These are phyloP conservation scores for Trichoderma citrinoviride DNA, from an alignment of 2,329 filamentous ascomycete genomes.

Conservation along the genomic window DNA sequence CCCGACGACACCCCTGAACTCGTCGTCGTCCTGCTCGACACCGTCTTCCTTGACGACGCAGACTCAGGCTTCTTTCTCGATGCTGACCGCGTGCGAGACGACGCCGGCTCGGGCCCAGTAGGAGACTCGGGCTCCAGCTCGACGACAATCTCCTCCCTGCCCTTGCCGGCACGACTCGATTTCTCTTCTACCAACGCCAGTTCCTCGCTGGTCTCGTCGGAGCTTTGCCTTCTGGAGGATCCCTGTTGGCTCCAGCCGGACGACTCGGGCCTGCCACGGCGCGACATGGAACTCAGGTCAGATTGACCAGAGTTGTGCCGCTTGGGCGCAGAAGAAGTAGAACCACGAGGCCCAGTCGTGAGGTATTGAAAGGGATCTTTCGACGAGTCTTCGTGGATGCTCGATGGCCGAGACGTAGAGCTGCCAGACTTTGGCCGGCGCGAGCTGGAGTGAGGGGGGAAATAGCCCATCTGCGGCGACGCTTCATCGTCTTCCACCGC, in stretches of 20 bases:
- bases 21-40: slow-evolving; percentile 18
- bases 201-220: slow-evolving; percentile 36
- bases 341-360: slow-evolving; percentile 43
- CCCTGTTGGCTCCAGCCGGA: slow-evolving; percentile 35
- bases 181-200: slow-evolving; percentile 25
- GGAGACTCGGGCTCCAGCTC: slow-evolving; percentile 37
- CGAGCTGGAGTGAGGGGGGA: slow-evolving; percentile 45
- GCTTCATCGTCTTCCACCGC: slow-evolving; percentile 36
- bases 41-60: slow-evolving; percentile 42
- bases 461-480: slow-evolving; percentile 52
- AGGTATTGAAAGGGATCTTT: slow-evolving; percentile 55
- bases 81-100: slow-evolving; percentile 9
- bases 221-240: slow-evolving; percentile 32
- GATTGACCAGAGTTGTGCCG: slow-evolving; percentile 39
- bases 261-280: slow-evolving; percentile 30
- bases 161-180: slow-evolving; percentile 29
- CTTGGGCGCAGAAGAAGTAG: slow-evolving; percentile 36
- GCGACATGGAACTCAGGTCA: slow-evolving; percentile 30
- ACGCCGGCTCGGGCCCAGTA: slow-evolving; percentile 12
- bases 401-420: slow-evolving; percentile 39
- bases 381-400: slow-evolving; percentile 33
- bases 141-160: slow-evolving; percentile 41
- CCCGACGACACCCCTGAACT: slow-evolving; percentile 25
- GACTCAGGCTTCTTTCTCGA: slow-evolving; percentile 41
- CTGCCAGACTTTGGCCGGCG: slow-evolving; percentile 45